Conservation (phyloP, 768 basidiomycete species). For the Tephrocybe sp. region DNA sequence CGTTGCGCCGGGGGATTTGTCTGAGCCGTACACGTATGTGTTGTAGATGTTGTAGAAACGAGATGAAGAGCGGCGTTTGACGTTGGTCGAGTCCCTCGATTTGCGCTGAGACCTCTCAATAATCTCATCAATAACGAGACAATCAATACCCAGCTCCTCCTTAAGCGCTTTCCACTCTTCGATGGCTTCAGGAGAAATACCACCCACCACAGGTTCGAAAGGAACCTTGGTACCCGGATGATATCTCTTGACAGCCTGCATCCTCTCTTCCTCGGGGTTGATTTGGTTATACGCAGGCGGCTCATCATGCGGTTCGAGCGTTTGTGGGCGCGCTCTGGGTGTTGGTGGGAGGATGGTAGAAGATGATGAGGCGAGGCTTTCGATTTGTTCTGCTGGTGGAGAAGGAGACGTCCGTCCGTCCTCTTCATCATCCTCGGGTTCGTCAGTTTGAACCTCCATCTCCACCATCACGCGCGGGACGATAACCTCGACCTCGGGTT, state of each 20-base stretch:
- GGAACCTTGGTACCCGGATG: conserved; percentile 58
- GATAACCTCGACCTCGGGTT: no score
- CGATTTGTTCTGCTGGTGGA: conserved; percentile 39
- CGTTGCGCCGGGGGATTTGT: no score
- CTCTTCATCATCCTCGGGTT: conserved; percentile 29
- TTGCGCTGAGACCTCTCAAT: conserved; percentile 38
- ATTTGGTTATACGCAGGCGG: conserved; percentile 75
- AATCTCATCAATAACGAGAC: conserved; percentile 71
- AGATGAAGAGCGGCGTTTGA: conserved; percentile 53
- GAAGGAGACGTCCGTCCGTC: conserved; percentile 37
- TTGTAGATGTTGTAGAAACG: conserved; percentile 87
- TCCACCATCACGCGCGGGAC: conserved; percentile 41
- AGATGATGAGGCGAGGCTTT: conserved; percentile 68
- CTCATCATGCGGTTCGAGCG: conserved; percentile 45
- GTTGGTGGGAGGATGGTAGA: conserved; percentile 72
- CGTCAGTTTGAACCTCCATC: conserved; percentile 68
- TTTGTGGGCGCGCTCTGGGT: conserved; percentile 45
- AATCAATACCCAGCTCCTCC: conserved; percentile 75
- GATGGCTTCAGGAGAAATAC: conserved; percentile 61
- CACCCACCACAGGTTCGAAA: conserved; percentile 42
- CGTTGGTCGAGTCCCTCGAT: conserved; percentile 20
- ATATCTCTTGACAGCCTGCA: conserved; percentile 66
- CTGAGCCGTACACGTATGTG: no score
- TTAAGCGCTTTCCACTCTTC: conserved; percentile 82
- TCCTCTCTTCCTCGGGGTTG: conserved; percentile 50